These are phyloP conservation scores for Pulchroboletus neoregius DNA, from an alignment of 1,284 basidiomycete genomes.

Conservation along the genomic window DNA sequence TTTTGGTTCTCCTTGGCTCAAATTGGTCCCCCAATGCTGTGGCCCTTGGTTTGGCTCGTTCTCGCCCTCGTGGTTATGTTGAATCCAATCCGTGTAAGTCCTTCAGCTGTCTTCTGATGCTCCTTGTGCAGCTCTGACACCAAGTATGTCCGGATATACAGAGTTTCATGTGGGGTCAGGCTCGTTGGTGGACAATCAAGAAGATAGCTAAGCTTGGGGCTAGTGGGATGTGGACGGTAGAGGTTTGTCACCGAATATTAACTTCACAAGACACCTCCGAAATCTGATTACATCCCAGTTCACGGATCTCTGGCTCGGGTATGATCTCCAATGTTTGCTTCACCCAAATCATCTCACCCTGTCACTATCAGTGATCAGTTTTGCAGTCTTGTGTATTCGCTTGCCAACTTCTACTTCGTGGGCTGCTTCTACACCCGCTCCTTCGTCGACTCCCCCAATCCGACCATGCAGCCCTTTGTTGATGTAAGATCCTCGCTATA, in stretches of 20 bases:
- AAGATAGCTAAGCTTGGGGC: slow-evolving; percentile 60
- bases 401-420: slow-evolving; percentile 71
- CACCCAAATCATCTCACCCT: slow-evolving; percentile 14
- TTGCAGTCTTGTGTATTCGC: slow-evolving; percentile 69
- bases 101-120: neutral
- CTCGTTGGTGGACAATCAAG: slow-evolving; percentile 78
- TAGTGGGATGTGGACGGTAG: slow-evolving; percentile 72
- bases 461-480: neutral
- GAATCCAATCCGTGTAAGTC: slow-evolving; percentile 72
- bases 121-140: neutral
- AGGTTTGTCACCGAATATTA: slow-evolving; percentile 45
- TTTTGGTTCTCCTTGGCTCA: slow-evolving; percentile 83
- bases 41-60: slow-evolving; percentile 85
- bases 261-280: neutral
- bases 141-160: neutral
- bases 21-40: slow-evolving; percentile 53
- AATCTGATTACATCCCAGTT: slow-evolving; percentile 43
- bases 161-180: slow-evolving; percentile 23
- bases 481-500: neutral
- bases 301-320: slow-evolving; percentile 82
- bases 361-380: slow-evolving; percentile 68
- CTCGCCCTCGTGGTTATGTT: slow-evolving; percentile 61
- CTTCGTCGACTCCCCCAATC: neutral
- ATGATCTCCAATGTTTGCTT: slow-evolving; percentile 26
- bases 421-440: slow-evolving; percentile 61